Percentiles rank a stretch among this genome's conserved stretches.
These are phyloP conservation scores for Pascua guehoae DNA, from an alignment of 1,284 basidiomycete species.

Conservation along the genomic window DNA sequence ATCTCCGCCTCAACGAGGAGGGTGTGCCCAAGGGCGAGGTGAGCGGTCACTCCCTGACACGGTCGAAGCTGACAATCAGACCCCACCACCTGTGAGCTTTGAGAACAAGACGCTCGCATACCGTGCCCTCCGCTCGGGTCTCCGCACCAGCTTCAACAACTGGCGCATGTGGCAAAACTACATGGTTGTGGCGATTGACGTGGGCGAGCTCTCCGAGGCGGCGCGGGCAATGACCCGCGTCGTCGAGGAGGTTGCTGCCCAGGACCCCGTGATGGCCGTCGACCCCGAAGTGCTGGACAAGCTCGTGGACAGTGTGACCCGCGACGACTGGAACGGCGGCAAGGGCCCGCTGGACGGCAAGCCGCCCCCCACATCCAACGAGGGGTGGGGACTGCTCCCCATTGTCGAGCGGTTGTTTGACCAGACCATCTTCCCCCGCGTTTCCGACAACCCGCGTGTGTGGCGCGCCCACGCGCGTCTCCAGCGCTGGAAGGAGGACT, in stretches of 20 bases:
- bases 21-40: slow-evolving; percentile 30
- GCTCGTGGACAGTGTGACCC: slow-evolving; percentile 78
- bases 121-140: slow-evolving; percentile 86
- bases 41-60: too few species aligned
- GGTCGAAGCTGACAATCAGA: slow-evolving; percentile 8
- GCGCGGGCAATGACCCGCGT: slow-evolving; percentile 77
- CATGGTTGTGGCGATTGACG: slow-evolving; percentile 89
- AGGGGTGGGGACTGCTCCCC: slow-evolving; percentile 62
- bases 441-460: slow-evolving; percentile 66
- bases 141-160: slow-evolving; percentile 79
- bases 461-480: slow-evolving; percentile 78
- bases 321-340: slow-evolving; percentile 51
- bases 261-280: slow-evolving; percentile 60
- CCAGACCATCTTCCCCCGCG: slow-evolving; percentile 67
- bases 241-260: slow-evolving; percentile 67
- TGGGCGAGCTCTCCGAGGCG: slow-evolving; percentile 86
- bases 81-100: slow-evolving; percentile 40
- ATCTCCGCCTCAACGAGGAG: slow-evolving; percentile 69
- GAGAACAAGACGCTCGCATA: slow-evolving; percentile 81
- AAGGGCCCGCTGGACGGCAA: slow-evolving; percentile 37
- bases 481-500: slow-evolving; percentile 64
- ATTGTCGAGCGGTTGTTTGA: slow-evolving; percentile 69
- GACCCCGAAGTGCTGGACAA: slow-evolving; percentile 84
- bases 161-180: slow-evolving; percentile 99
- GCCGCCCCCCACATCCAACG: slow-evolving; percentile 54